Conservation (phyloP, 805 yeast genomes). For the Saccharomycopsis babjevae region DNA sequence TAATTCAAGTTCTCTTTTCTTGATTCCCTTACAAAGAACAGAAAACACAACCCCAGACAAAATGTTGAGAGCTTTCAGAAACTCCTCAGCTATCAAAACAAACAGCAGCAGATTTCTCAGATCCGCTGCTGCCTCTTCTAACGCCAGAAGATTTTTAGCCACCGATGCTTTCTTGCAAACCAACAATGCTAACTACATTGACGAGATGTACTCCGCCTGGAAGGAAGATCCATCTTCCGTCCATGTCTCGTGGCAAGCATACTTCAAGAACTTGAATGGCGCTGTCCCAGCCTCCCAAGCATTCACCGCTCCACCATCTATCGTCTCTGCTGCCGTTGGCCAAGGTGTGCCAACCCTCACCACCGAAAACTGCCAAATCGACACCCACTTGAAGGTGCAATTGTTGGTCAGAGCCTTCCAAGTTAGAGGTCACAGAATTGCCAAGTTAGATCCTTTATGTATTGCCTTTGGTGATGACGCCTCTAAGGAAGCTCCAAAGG, state of each 20-base stretch:
- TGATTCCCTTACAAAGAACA: neutral
- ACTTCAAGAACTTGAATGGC: slow-evolving; percentile 78
- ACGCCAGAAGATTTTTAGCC: slow-evolving; percentile 5
- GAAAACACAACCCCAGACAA: neutral
- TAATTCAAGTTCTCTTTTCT: neutral
- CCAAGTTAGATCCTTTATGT: slow-evolving; percentile 90
- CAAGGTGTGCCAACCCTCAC: slow-evolving; percentile 40
- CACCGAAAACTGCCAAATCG: slow-evolving; percentile 51
- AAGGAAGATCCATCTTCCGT: slow-evolving; percentile 80
- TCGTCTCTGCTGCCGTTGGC: slow-evolving; percentile 73
- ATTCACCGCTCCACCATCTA: slow-evolving; percentile 83
- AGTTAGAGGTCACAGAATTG: slow-evolving; percentile 96
- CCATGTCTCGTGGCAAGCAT: slow-evolving; percentile 94
- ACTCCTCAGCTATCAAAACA: neutral
- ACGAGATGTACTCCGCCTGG: slow-evolving; percentile 98
- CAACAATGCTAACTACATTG: slow-evolving; percentile 83
- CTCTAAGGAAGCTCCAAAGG: slow-evolving; percentile 53
- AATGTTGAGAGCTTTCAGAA: slow-evolving; percentile 15
- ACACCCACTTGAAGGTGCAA: slow-evolving; percentile 89
- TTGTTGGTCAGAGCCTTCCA: slow-evolving; percentile 96
- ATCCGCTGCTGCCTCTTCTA: neutral
- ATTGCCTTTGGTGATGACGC: slow-evolving; percentile 71
- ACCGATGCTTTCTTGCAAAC: slow-evolving; percentile 72
- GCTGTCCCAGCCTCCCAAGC: slow-evolving; percentile 65
- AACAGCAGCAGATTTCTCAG: neutral